Evolutionary conservation across 2,329 filamentous ascomycete species (phyloP).

Genomic region (Hypoxylon sp.): DNA sequence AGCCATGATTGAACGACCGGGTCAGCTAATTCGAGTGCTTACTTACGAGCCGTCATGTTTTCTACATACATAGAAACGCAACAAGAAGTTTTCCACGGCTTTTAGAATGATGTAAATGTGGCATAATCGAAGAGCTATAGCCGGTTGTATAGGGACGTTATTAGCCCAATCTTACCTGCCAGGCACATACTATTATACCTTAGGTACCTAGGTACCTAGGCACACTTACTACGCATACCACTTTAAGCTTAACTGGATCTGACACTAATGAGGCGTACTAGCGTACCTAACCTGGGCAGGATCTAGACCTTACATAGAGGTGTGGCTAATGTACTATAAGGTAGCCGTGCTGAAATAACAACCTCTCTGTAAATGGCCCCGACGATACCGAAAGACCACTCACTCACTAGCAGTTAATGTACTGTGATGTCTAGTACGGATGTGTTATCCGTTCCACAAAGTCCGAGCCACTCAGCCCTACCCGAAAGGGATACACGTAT

Average conservation of each 20-base stretch:
- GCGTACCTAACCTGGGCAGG: constrained; percentile 2
- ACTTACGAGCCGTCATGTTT: constrained; percentile 1
- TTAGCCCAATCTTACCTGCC: background rate
- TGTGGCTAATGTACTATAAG: too few relatives aligned
- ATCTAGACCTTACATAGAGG: background rate
- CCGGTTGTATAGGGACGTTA: too few relatives aligned
- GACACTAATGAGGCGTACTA: constrained; percentile 5
- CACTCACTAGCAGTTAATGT: background rate
- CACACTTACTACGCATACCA: background rate
- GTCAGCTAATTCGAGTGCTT: background rate
- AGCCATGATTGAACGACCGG: constrained; percentile 8
- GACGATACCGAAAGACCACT: background rate
- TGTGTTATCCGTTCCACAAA: background rate
- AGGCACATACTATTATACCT: background rate
- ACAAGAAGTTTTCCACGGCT: background rate
- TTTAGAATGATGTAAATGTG: too few relatives aligned
- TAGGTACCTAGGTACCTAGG: too few relatives aligned
- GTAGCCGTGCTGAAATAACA: background rate
- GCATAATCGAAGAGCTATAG: too few relatives aligned
- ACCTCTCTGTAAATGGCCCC: background rate
- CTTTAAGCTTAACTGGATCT: constrained; percentile 16
- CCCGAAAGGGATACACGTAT: background rate
- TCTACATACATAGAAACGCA: background rate
- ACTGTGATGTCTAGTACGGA: background rate
- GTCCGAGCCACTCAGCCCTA: constrained; percentile 3